Conservation (phyloP, 2,329 filamentous ascomycete species). For the Apiospora sp. region DNA sequence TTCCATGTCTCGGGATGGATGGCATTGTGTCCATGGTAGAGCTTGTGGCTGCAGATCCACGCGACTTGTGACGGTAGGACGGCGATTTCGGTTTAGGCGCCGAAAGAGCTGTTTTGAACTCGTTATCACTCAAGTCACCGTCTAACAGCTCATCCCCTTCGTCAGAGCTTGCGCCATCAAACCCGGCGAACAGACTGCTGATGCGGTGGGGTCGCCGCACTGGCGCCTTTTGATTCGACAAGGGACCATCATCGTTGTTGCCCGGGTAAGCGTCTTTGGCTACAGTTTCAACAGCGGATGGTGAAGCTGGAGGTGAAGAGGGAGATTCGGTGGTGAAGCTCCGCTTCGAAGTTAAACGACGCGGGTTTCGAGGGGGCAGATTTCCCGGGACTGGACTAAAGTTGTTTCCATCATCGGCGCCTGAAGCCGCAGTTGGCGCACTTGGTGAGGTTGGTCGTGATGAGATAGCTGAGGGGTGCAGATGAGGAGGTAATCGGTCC, state of each 20-base stretch:
- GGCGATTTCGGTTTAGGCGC: conserved; percentile 63
- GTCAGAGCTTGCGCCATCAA: conserved; percentile 75
- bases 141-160: conserved; percentile 70
- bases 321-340: conserved; percentile 56
- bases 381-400: conserved; percentile 62
- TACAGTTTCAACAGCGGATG: conserved; percentile 42
- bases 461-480: conserved; percentile 79
- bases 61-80: conserved; percentile 49
- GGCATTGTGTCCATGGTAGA: conserved; percentile 52
- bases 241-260: conserved; percentile 81
- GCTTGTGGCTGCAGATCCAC: conserved; percentile 48
- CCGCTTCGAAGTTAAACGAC: conserved; percentile 57
- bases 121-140: conserved; percentile 69
- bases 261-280: conserved; percentile 75
- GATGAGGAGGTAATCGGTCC: conserved; percentile 76
- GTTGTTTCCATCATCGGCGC: conserved; percentile 47
- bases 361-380: conserved; percentile 67
- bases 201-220: conserved; percentile 76
- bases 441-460: conserved; percentile 66
- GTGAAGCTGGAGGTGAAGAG: conserved; percentile 55
- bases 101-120: conserved; percentile 71
- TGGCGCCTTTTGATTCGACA: conserved; percentile 66
- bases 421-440: conserved; percentile 35
- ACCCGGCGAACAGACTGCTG: conserved; percentile 87
- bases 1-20: conserved; percentile 35